These are phyloP conservation scores for Candida frijolesensis DNA, from an alignment of 1,139 yeast species.

Conservation along the genomic window DNA sequence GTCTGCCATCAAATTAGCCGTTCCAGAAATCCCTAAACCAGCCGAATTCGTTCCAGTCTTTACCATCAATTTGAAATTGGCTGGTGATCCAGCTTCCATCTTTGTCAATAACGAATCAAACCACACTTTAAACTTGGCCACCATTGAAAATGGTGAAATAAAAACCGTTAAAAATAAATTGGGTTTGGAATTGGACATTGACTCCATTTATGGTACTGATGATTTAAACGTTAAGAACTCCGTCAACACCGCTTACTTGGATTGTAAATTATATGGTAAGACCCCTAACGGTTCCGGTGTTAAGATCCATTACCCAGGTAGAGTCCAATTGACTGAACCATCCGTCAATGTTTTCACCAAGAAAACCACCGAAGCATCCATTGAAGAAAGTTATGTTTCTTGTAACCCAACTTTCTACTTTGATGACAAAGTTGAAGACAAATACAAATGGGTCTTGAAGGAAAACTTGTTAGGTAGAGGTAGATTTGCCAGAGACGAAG, in stretches of 20 bases:
- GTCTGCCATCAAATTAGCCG: conserved; percentile 12
- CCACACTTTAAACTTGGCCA: conserved; percentile 24
- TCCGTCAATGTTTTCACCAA: conserved; percentile 36
- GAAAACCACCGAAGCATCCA: conserved; percentile 29
- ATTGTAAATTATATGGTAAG: conserved; percentile 51
- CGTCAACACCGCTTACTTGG: conserved; percentile 39
- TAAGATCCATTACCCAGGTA: conserved; percentile 47
- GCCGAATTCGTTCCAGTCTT: conserved; percentile 35
- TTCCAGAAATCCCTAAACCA: conserved; percentile 18
- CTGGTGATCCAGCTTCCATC: conserved; percentile 19
- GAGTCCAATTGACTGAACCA: conserved; percentile 36
- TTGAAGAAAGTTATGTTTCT: conserved; percentile 50
- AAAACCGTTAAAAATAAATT: conserved; percentile 30
- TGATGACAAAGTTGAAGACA: conserved; percentile 39
- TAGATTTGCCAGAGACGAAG: conserved; percentile 48
- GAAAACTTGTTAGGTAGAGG: conserved; percentile 56
- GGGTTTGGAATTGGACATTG: conserved; percentile 31
- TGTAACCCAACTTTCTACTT: conserved; percentile 45
- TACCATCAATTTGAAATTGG: conserved; percentile 27
- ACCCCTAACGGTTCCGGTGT: conserved; percentile 43
- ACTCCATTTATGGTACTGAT: conserved; percentile 43
- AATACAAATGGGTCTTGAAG: conserved; percentile 48
- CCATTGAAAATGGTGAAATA: conserved; percentile 29
- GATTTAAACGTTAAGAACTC: conserved; percentile 39
- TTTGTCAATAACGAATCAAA: conserved; percentile 19